Base-by-base conservation (phyloP, 1,139 yeast species). In the Blastobotrys illinoisensis region DNA sequence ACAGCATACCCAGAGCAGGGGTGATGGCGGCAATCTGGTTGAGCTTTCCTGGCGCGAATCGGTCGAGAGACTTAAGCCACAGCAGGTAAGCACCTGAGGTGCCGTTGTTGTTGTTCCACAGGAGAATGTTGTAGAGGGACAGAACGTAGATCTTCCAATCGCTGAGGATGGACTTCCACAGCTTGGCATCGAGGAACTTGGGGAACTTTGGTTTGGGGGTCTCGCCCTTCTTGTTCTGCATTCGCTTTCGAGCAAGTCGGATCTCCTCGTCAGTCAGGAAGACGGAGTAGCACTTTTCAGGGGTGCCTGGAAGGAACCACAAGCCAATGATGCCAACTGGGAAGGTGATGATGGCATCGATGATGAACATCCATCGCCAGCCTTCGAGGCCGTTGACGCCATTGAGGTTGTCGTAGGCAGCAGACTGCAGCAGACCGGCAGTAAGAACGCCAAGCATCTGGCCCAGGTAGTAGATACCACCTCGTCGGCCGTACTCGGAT, bases 271-370 rank as follows among this genome's bases (percentile, higher is more conserved):
- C 57, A 9, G 57, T 57, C 13, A 71, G 58, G 70, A 73, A 71
- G 1, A 65, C 18, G 23, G 61, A 63, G 47, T 65, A 66, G 20
- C 80, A 76, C 18, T 69, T 72, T 13, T 63, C 60, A 1, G 91
- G 90, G 32, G 87, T 83, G 49, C 90, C 91, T 1, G 93, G 93
- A 58, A 85, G 74, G 57, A 77, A 64, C 63, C 79, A 78, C 61
- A 82, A 77, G 0, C 91, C 91, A 57, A 82, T 67, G 19, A 85
- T 26, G n/a, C 86, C 89, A 52, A 86, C 81, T 0, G 83, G 83
- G 46, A 79, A 67, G 2, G 83, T 75, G 49, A 81, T 73, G 14
- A 77, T 67, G 4, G 81, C 83, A 62, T 80, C 83, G 56, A 80
- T 72, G 20, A 80, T 72, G 57, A 79, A 80, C 64, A 79, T 73